Evolutionary conservation across 371 early-diverging fungal species (phyloP), one percentile per base, ranked within the genome.

Genomic region (Mucor lusitanicus): DNA sequence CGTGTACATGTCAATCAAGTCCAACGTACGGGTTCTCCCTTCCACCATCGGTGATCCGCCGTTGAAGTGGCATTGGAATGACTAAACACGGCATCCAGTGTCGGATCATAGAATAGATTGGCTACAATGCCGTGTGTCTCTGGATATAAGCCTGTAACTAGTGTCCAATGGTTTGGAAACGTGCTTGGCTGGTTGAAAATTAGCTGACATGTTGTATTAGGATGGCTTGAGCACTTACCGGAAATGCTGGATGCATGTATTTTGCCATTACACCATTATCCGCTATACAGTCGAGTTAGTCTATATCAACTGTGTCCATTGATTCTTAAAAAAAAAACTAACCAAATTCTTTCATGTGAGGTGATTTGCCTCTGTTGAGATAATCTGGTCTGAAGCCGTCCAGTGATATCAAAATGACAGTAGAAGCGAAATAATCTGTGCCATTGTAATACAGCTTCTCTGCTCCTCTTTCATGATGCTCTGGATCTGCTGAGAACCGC

Each of bases 91-190:
- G 88, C 91, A 50, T 94, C 85, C 0, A 89, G 57, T 2, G 23
- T 58, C 0, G 94, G 89, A 71, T 96, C 98, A 68, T 87, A 93
- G 71, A 97, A 98, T 28, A 80, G 82, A 74, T 98, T 97, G 55
- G 87, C 90, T 0, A 98, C 93, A 61, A 98, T 97, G 8, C 98
- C 98, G 71, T 98, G 98, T 6, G 87, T 79, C 54, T 94, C 92
- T 0, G 98, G 97, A 72, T 91, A 94, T 39, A 97, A 75, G 11
- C 98, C 98, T 5, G 98, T 97, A 3, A 86, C 93, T 28, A 98
- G 75, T 1, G 96, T 87, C 78, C 94, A 97, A 74, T 98, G 98
- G 78, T 98, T 98, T 6, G 98, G 94, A 70, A 97, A 97, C 1
- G 97, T 97, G 62, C 92, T 82, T 27, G 84, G 79, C 87, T 87